These are phyloP conservation scores for Waltiozyma sp. DNA, from an alignment of 1,139 yeast genomes.

Conservation along the genomic window DNA sequence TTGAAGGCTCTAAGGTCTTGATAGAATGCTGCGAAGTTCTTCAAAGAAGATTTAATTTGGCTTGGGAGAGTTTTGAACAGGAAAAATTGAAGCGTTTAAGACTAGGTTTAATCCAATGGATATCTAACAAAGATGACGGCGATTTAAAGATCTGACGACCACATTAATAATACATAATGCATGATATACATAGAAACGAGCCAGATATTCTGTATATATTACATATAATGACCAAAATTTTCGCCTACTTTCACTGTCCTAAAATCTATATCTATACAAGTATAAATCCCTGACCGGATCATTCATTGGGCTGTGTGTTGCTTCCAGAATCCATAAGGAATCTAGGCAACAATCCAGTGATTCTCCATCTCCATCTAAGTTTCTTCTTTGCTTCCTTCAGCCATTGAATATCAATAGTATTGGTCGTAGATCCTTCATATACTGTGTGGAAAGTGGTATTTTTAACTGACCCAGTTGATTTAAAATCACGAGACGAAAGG, in stretches of 20 bases:
- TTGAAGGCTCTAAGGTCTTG: conserved; percentile 38
- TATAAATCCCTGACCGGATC: too few species aligned
- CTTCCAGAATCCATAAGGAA: conserved; percentile 2
- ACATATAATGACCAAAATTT: too few species aligned
- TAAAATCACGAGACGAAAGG: too few species aligned
- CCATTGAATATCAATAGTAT: conserved; percentile 14
- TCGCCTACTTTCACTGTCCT: too few species aligned
- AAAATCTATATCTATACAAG: too few species aligned
- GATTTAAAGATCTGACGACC: neutral
- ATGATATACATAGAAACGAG: too few species aligned
- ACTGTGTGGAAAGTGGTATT: neutral
- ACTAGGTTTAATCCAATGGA: neutral
- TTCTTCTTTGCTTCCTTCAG: conserved; percentile 25
- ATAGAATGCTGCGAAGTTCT: conserved; percentile 71
- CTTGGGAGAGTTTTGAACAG: neutral
- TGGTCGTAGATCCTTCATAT: too few species aligned
- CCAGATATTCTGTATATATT: too few species aligned
- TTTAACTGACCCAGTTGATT: neutral
- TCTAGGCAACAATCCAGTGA: conserved; percentile 26
- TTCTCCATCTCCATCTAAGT: conserved; percentile 37
- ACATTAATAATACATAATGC: too few species aligned
- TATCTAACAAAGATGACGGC: neutral
- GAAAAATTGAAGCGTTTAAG: neutral
- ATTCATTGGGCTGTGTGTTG: too few species aligned
- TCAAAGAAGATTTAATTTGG: neutral